Base-by-base conservation (phyloP, 129 eudicot genomes). In the Tagetes erecta region DNA sequence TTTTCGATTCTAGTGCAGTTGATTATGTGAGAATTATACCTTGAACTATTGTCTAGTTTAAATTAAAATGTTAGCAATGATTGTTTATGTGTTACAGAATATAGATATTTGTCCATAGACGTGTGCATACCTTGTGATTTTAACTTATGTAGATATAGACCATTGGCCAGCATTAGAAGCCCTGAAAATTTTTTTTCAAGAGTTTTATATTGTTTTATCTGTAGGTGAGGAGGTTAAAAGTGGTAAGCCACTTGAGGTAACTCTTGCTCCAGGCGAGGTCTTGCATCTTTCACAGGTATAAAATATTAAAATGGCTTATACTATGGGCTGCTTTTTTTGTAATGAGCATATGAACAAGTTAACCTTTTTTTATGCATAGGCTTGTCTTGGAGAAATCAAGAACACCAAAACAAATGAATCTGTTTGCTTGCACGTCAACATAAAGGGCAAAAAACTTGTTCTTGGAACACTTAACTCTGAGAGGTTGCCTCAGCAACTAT, bases 201-300 rank as follows among this genome's bases (percentile, higher is more conserved):
- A 53, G 33, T n/a, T 8, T n/a, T n/a, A 5, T 55, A 20, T 2
- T 53, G 42, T 1, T 11, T 2, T 35, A 36, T 62, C 12, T 76
- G 14, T 67, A 91, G 97, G 90, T 72, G 90, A 59, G 46, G 97
- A 91, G 76, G 92, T 91, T 56, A 86, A 91, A 81, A 74, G 85
- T 76, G 95, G 97, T 44, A 71, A 82, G 66, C 44, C 87, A 3
- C 58, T 86, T 14, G 70, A 69, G 73, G 95, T 91, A 42, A 5
- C 45, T 46, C 88, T 88, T 50, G 92, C 82, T 35, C 90, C 80
- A 14, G 82, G 73, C 46, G 83, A 75, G 78, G 88, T 91, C 62
- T 60, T 91, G 78, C 97, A 88, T 80, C 92, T 91, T 73, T 93
- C 98, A 82, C 98, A 84, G 98, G 98, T 90, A 73, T 37, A 62